Percentiles rank a stretch among this genome's conserved stretches.
phyloP scores from a whole-genome alignment of 305 asterid genomes.

The Fraxinus platypoda region DNA sequence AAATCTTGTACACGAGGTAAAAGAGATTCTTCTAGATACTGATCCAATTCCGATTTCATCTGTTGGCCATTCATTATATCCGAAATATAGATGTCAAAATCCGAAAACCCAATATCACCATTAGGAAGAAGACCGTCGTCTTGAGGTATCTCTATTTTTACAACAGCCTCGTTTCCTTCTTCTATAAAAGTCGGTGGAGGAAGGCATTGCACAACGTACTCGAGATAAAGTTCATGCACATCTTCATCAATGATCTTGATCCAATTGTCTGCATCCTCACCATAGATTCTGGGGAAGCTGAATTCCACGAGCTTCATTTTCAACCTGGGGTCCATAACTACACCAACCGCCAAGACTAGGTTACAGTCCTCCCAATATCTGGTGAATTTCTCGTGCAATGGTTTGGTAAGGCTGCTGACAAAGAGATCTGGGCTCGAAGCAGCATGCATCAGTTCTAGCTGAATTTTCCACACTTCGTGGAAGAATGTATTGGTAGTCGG shows the following conservation, averaged over 20 bases:
- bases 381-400: constrained; percentile 54
- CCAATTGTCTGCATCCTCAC: constrained; percentile 49
- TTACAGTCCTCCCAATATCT: constrained; percentile 69
- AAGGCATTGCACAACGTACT: constrained; percentile 49
- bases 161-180: constrained; percentile 35
- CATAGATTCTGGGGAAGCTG: constrained; percentile 58
- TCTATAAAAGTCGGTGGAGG: constrained; percentile 48
- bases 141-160: constrained; percentile 37
- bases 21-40: constrained; percentile 58
- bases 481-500: constrained; percentile 67
- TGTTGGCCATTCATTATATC: constrained; percentile 44
- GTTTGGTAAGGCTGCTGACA: constrained; percentile 46
- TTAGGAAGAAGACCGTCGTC: constrained; percentile 45
- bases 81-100: constrained; percentile 54
- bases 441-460: constrained; percentile 48
- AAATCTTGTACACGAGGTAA: constrained; percentile 68
- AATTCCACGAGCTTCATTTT: constrained; percentile 70
- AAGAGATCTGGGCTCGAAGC: constrained; percentile 48
- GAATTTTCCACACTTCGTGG: constrained; percentile 58
- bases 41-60: constrained; percentile 57
- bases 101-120: constrained; percentile 40
- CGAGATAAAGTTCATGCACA: constrained; percentile 54
- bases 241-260: constrained; percentile 49
- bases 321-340: constrained; percentile 84
- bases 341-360: constrained; percentile 71